Base-by-base conservation (phyloP, 1,139 yeast species). In the Suzukiozyma palmioleophila region DNA sequence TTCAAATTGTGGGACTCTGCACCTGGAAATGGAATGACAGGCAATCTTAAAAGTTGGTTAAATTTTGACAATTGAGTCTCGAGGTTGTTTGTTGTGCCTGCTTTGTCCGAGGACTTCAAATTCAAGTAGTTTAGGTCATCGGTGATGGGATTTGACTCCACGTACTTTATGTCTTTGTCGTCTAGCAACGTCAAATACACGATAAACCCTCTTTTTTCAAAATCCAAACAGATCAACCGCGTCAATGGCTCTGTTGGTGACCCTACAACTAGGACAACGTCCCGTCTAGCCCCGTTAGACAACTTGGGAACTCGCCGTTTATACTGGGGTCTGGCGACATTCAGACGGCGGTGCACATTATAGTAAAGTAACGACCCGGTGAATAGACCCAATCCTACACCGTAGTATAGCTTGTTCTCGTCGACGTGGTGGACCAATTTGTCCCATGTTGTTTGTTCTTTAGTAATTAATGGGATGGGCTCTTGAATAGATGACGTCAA, bases 161-260 rank as follows among this genome's bases (percentile, higher is more conserved):
- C 75, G 41, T 79, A 72, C 44, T 69, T 74, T 39, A 75, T 69
- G 49, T 85, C 94, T 37, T 73, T 76, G 9, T 77, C 79, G 43
- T 83, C 82, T 10, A 80, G 62, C 3, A 86, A 79, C 1, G 94
- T 81, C 49, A 87, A 69, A 57, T 83, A 87, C 3, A 87, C 89
- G 26, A 87, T 81, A 53, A 84, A 84, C 1, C 96, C 95, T 40
- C 95, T 66, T 37, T 75, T 75, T 46, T 84, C 89, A 49, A 87
- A 70, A 53, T 87, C 95, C 40, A 77, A 70, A 0, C 89, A 87
- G 28, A 87, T 66, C 36, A 81, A 66, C 42, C 88, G 67, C 0
- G 88, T 80, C 45, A 86, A 62, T 1, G 90, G 89, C 46, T 85
- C 94, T 0, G 79, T 73, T 1, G 92, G 90, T 2, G 90, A 82